These are phyloP conservation scores for Claviceps sp. DNA, from an alignment of 2,329 filamentous ascomycete species.

Conservation along the genomic window DNA sequence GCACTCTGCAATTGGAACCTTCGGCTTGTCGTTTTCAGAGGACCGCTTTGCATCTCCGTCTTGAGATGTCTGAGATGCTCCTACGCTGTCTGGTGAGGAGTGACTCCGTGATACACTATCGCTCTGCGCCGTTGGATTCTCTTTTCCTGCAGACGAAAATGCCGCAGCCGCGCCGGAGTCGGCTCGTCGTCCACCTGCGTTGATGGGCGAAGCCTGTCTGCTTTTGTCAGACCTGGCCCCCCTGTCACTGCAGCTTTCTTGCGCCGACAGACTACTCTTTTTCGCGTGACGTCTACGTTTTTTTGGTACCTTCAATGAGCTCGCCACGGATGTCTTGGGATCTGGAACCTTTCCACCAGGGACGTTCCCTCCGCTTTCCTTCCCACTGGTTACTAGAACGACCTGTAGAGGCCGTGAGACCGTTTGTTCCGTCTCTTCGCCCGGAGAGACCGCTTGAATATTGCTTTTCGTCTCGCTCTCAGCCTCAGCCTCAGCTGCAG, in stretches of 20 bases:
- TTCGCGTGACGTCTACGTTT: not conserved
- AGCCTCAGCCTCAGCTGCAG: too few species aligned
- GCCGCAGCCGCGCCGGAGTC: not conserved
- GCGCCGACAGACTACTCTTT: not conserved
- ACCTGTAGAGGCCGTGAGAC: not conserved
- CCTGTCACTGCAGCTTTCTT: not conserved
- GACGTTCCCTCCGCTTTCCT: not conserved
- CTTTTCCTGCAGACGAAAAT: not conserved
- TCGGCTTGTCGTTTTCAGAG: not conserved
- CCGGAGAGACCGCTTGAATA: not conserved
- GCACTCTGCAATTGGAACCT: not conserved
- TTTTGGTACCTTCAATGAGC: constrained; percentile 1
- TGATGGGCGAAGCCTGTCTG: not conserved
- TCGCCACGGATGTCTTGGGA: not conserved
- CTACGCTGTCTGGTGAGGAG: not conserved
- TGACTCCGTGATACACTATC: not conserved
- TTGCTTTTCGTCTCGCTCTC: not conserved
- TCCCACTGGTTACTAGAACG: not conserved
- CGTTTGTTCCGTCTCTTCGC: not conserved
- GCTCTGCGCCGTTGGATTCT: not conserved
- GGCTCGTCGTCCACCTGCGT: not conserved
- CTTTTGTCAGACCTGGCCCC: not conserved
- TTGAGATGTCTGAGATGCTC: not conserved
- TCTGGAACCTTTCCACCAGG: not conserved
- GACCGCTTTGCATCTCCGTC: not conserved